Conservation (phyloP, 169 alveolate species). For the Babesia microti region DNA sequence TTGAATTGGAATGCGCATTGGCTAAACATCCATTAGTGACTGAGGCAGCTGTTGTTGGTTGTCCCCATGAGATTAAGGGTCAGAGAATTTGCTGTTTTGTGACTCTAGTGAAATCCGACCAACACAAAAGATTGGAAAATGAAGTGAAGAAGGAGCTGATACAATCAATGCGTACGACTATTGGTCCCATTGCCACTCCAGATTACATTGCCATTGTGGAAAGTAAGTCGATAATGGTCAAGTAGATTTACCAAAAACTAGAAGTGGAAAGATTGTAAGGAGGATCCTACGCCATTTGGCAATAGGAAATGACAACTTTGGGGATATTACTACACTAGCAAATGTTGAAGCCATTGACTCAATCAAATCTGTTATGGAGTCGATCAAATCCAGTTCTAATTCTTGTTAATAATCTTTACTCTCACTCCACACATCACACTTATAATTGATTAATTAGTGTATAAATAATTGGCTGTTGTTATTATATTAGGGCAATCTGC, state of each 20-base stretch:
- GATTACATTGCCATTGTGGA: slow-evolving; percentile 70
- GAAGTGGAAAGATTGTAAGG: slow-evolving; percentile 86
- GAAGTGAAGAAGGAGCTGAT: slow-evolving; percentile 8
- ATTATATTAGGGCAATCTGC: no score
- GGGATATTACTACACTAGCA: slow-evolving; percentile 73
- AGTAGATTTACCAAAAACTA: slow-evolving; percentile 81
- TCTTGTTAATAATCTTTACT: background rate
- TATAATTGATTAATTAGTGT: background rate
- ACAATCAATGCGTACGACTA: slow-evolving; percentile 21
- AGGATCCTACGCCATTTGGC: slow-evolving; percentile 82
- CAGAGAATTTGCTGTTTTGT: slow-evolving; percentile 81
- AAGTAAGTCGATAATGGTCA: slow-evolving; percentile 7
- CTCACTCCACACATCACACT: background rate
- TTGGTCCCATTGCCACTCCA: slow-evolving; percentile 88
- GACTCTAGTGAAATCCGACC: slow-evolving; percentile 55
- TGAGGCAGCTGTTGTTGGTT: slow-evolving; percentile 86
- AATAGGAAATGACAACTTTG: slow-evolving; percentile 59
- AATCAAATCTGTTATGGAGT: slow-evolving; percentile 19
- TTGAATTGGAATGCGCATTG: slow-evolving; percentile 85
- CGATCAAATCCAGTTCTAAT: background rate
- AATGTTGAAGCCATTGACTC: slow-evolving; percentile 65
- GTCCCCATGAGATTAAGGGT: slow-evolving; percentile 85
- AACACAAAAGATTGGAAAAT: slow-evolving; percentile 5
- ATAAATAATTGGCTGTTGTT: no score
- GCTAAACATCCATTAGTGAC: slow-evolving; percentile 72